Evolutionary conservation across 768 basidiomycete species (phyloP).

Genomic region (Boletus rufocinnamomeus): DNA sequence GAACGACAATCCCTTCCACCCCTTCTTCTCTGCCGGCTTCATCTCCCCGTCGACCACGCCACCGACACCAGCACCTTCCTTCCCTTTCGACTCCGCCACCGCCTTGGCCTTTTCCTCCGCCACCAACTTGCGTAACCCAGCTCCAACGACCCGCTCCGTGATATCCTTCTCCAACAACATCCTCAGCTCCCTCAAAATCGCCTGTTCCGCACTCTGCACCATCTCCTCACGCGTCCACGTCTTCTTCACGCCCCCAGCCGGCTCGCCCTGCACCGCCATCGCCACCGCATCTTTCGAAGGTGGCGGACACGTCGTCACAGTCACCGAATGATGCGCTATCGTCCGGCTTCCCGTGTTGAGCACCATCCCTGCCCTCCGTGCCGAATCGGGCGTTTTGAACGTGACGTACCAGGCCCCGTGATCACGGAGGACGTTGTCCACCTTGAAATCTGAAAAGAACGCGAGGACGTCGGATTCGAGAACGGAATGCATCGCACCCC

Average conservation of each 20-base stretch:
- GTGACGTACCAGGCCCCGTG: conserved; percentile 79
- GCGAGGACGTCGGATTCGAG: conserved; percentile 66
- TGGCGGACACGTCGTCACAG: conserved; percentile 46
- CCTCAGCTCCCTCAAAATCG: conserved; percentile 59
- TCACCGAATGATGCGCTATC: conserved; percentile 61
- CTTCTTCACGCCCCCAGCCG: conserved; percentile 39
- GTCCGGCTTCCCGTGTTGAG: conserved; percentile 53
- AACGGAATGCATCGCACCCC: conserved; percentile 48
- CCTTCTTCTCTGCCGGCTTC: conserved; percentile 47
- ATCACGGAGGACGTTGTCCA: conserved; percentile 73
- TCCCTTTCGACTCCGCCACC: conserved; percentile 25
- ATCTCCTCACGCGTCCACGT: conserved; percentile 57
- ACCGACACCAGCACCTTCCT: conserved; percentile 20
- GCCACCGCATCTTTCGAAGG: conserved; percentile 37
- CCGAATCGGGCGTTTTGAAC: conserved; percentile 62
- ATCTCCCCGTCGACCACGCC: conserved; percentile 43
- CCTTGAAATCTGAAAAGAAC: conserved; percentile 71
- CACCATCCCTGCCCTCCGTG: conserved; percentile 67
- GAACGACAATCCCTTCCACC: conserved; percentile 48
- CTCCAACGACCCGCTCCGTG: conserved; percentile 56
- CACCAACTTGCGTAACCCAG: conserved; percentile 54
- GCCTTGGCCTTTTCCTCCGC: conserved; percentile 50
- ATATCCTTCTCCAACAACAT: conserved; percentile 64
- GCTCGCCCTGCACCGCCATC: conserved; percentile 32
- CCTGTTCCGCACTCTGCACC: conserved; percentile 53